Evolutionary conservation across 768 basidiomycete species (phyloP).

Genomic region (Suillus subaureus): DNA sequence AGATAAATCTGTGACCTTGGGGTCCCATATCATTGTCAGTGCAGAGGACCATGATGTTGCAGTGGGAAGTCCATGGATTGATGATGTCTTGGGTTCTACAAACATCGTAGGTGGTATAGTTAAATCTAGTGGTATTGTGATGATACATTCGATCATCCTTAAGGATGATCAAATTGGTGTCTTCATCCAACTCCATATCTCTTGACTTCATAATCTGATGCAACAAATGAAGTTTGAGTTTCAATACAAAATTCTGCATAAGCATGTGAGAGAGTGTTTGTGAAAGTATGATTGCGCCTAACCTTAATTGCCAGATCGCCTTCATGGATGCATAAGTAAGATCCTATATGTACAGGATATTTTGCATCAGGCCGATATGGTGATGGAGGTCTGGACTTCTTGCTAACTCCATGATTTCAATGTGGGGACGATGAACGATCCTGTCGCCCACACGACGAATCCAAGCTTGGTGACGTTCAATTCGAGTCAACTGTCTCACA

Average conservation of each 20-base stretch:
- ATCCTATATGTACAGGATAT: constrained; percentile 21
- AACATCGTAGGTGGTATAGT: constrained; percentile 5
- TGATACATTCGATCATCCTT: background rate
- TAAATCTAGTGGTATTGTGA: background rate
- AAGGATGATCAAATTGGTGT: constrained; percentile 31
- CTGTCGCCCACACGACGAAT: background rate
- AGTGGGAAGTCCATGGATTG: background rate
- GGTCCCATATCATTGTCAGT: background rate
- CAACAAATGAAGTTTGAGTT: constrained; percentile 11
- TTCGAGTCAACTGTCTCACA: background rate
- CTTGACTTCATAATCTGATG: background rate
- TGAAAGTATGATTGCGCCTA: too few relatives aligned
- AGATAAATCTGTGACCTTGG: background rate
- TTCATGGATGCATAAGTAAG: background rate
- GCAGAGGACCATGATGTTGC: background rate
- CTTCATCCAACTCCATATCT: constrained; percentile 38
- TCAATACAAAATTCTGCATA: constrained; percentile 13
- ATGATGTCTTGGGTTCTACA: background rate
- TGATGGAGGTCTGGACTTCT: background rate
- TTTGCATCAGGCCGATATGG: constrained; percentile 8
- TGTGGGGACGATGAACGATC: background rate
- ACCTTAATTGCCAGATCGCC: background rate
- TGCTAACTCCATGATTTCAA: background rate
- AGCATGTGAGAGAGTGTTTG: background rate
- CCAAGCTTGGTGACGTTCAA: constrained; percentile 5